Evolutionary conservation across 148 eudicot genomes (phyloP), one percentile per base, ranked within the genome.

Genomic region (Rhododendron williamsianum): DNA sequence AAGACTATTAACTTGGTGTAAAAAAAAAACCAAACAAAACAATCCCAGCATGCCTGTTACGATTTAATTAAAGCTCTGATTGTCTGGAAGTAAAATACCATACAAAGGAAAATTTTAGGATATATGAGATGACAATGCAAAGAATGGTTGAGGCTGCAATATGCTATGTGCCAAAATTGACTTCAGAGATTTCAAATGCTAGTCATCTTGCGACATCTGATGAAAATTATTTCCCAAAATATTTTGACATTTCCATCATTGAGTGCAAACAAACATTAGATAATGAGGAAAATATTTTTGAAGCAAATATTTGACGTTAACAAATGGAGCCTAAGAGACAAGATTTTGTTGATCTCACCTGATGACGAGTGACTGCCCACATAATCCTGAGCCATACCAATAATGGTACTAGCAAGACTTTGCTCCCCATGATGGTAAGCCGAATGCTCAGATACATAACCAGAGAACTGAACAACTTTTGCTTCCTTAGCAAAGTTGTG

Each of bases 391-490:
- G 98, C 98, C 99, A 95, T 97, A 85, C 99, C 98, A 84, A 97
- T 90, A 9, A 97, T 92, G 8, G 99, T 95, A 52, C 94, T 87
- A 45, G 92, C 93, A 85, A 97, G 91, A 85, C 98, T 94, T 81
- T 88, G 92, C 90, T 97, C 98, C 30, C 99, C 99, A 76, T 97
- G 98, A 88, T 95, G 99, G 86, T 97, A 95, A 65, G 99, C 95
- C 2, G 98, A 94, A 83, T 95, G 93, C 90, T 94, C 98, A 54
- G 96, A 92, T 27, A 95, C 99, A 87, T 95, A 95, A 87, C 98
- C 98, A 81, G 91, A 89, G 86, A 97, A 97, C 71, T 95, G 98
- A 21, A 94, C 93, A 60, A 97, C 93, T 87, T 95, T 97, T 58
- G 91, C 91, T 81, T 97, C 93, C 83, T 90, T 87, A 3, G 90